phyloP scores from a whole-genome alignment of 129 eudicot genomes.

The Chrysanthemum seticuspe region DNA sequence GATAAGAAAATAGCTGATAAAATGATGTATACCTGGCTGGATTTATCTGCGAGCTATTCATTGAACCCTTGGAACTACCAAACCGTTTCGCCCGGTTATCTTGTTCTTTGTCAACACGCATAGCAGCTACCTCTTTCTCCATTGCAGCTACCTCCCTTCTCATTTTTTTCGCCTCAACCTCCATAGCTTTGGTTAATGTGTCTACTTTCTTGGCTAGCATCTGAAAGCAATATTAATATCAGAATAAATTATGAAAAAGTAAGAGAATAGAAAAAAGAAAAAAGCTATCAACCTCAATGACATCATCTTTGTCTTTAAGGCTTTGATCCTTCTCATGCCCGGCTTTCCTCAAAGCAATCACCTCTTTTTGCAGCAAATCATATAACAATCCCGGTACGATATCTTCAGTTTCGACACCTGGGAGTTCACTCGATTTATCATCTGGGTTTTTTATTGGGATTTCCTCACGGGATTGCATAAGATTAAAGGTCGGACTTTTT shows the following conservation, averaged over 20 bases:
- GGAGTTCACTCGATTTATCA: constrained; percentile 55
- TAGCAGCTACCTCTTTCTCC: constrained; percentile 94
- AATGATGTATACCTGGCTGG: constrained; percentile 62
- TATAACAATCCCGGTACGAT: constrained; percentile 79
- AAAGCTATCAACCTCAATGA: constrained; percentile 64
- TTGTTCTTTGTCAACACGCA: constrained; percentile 89
- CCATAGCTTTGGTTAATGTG: constrained; percentile 86
- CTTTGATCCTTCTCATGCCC: constrained; percentile 94
- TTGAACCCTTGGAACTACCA: constrained; percentile 54
- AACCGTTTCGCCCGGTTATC: constrained; percentile 77
- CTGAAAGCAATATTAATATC: constrained; percentile 26
- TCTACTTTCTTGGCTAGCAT: constrained; percentile 92
- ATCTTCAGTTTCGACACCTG: constrained; percentile 62
- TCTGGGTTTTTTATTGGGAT: constrained; percentile 48
- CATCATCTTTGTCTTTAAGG: constrained; percentile 95
- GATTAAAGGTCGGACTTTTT: constrained; percentile 60
- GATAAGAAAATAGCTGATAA: neutral
- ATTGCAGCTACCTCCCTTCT: constrained; percentile 93
- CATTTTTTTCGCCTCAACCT: constrained; percentile 92
- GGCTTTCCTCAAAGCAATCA: constrained; percentile 76
- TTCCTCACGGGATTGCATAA: constrained; percentile 53
- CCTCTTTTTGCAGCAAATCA: constrained; percentile 90
- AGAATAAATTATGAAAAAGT: constrained; percentile 12
- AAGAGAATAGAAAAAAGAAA: constrained; percentile 2
- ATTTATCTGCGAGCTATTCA: constrained; percentile 56